A percentile compares a stretch with the other conserved stretches of the same genome.
Conservation (phyloP, 225 moss, liverwort and hornwort genomes). For the Asterella californica region DNA sequence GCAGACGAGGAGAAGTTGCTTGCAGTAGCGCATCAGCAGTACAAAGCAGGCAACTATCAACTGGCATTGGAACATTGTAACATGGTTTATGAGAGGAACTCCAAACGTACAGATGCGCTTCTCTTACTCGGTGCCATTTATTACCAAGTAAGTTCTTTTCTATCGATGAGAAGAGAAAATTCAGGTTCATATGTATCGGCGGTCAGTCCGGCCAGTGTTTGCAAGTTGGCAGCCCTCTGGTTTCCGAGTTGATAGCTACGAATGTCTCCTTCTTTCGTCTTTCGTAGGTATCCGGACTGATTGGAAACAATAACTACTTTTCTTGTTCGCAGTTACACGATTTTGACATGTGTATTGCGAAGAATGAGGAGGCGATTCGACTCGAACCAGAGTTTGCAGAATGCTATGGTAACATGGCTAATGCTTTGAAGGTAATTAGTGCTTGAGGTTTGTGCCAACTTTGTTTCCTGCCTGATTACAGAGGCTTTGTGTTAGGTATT, state of each 20-base stretch:
- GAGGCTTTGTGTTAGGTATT: not conserved
- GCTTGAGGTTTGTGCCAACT: not conserved
- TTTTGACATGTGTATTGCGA: constrained; percentile 91
- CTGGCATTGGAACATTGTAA: constrained; percentile 73
- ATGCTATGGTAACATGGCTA: constrained; percentile 99
- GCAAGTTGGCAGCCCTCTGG: not conserved
- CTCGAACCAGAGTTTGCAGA: constrained; percentile 97
- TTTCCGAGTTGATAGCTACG: too few species aligned
- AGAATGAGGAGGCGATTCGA: constrained; percentile 88
- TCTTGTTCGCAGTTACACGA: constrained; percentile 62
- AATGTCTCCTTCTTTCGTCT: too few species aligned
- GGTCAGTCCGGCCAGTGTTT: not conserved
- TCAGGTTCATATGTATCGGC: not conserved
- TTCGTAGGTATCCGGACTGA: not conserved
- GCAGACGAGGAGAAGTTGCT: constrained; percentile 74
- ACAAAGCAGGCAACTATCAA: constrained; percentile 78
- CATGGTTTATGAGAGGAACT: constrained; percentile 64
- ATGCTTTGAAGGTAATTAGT: constrained; percentile 83
- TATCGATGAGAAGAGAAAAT: too few species aligned
- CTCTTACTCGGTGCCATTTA: constrained; percentile 94
- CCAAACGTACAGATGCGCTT: constrained; percentile 77
- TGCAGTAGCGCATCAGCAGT: constrained; percentile 84
- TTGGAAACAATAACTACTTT: not conserved
- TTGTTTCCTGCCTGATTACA: not conserved
- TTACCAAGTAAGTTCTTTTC: constrained; percentile 58